Evolutionary conservation across 805 yeast species (phyloP).

Genomic region (Blastobotrys robertii): DNA sequence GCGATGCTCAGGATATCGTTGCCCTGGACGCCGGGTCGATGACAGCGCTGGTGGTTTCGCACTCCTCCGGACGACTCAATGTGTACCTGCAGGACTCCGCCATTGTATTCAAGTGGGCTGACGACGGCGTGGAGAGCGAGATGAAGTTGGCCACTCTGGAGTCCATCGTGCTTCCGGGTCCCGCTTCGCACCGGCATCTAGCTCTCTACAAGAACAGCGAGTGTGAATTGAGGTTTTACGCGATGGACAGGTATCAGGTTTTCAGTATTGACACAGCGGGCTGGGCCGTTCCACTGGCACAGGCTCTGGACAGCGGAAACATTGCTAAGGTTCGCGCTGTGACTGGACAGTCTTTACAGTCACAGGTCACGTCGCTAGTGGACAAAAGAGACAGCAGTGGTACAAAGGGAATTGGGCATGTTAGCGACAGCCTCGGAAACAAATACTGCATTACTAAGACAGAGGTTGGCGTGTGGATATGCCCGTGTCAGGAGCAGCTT

Average conservation of each 20-base stretch:
- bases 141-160: conserved; percentile 6
- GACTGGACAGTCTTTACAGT: conserved; percentile 10
- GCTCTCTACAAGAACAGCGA: background rate
- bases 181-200: background rate
- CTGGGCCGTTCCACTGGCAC: conserved; percentile 8
- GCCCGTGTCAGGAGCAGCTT: conserved; percentile 1
- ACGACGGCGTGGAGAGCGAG: conserved; percentile 2
- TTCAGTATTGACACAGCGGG: conserved; percentile 5
- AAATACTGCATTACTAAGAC: conserved; percentile 3
- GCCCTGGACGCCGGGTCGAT: conserved; percentile 17
- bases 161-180: background rate
- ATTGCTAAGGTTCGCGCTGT: background rate
- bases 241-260: background rate
- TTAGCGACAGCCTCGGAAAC: conserved; percentile 1
- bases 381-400: conserved; percentile 12
- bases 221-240: background rate
- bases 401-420: conserved; percentile 2
- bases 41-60: conserved; percentile 16
- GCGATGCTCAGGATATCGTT: conserved; percentile 31
- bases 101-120: conserved; percentile 4
- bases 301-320: conserved; percentile 7
- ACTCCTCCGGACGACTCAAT: conserved; percentile 16
- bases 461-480: conserved; percentile 5
- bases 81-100: conserved; percentile 16
- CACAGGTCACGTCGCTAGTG: conserved; percentile 19